A percentile compares a stretch with the other conserved stretches of the same genome.
Evolutionary conservation across 768 basidiomycete species (phyloP).

Genomic region (Hysterangium stoloniferum): DNA sequence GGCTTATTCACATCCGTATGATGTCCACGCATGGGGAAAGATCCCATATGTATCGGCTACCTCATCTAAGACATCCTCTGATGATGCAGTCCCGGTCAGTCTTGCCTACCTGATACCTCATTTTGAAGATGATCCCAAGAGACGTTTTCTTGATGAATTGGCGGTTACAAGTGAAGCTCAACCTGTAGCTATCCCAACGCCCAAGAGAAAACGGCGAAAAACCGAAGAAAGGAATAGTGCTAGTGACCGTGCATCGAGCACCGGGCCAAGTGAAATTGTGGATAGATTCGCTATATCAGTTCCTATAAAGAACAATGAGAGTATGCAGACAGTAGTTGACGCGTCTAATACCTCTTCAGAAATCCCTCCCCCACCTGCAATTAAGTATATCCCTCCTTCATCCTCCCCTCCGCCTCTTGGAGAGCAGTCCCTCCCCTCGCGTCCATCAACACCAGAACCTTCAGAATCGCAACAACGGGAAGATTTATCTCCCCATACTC

Average conservation of each 20-base stretch:
- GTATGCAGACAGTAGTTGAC: no score
- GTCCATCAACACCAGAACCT: background rate
- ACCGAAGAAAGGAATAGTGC: conserved; percentile 9
- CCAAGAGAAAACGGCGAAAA: conserved; percentile 6
- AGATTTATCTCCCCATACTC: background rate
- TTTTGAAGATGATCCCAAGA: conserved; percentile 96
- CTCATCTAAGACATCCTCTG: conserved; percentile 20
- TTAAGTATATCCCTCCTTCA: conserved; percentile 3
- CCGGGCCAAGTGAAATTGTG: background rate
- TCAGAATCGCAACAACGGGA: background rate
- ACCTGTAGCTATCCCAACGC: conserved; percentile 48
- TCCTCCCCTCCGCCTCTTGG: background rate
- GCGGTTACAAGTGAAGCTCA: conserved; percentile 60
- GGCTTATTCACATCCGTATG: conserved; percentile 77
- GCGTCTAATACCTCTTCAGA: background rate
- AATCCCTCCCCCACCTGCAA: background rate
- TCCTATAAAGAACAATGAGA: background rate
- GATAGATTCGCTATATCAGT: background rate
- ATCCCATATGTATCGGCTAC: conserved; percentile 10
- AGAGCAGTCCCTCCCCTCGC: background rate
- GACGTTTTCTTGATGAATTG: conserved; percentile 88
- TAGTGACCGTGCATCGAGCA: background rate
- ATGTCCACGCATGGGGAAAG: conserved; percentile 11
- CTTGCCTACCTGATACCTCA: conserved; percentile 77
- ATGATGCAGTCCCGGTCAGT: conserved; percentile 32